Evolutionary conservation across 148 eudicot species (phyloP), one percentile per base, ranked within the genome.

Genomic region (Amaranthus hypochondriacus): DNA sequence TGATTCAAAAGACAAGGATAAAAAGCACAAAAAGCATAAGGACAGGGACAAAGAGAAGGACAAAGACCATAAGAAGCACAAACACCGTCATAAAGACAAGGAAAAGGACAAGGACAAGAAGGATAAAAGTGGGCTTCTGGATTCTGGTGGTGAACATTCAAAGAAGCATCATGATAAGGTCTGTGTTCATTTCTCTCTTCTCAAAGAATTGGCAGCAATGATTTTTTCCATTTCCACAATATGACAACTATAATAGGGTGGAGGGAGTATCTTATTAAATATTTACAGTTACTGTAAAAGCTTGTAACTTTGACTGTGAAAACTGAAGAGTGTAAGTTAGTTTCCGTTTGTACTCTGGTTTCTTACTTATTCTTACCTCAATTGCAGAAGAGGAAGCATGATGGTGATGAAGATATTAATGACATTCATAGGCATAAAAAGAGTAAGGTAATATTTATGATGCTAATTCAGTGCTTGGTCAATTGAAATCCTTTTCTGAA

Each of bases 161-260:
- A 90, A 85, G 81, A 93, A 86, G 76, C 88, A 85, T 75, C 93
- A 87, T 79, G 98, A 95, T 74, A 95, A 95, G 98, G 98, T 92
- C 70, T 67, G 83, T 51, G 48, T 39, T 46, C 66, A 21, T 66
- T 68, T 67, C 48, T 55, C 53, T 39, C 11, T 71, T 66, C 51
- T 77, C 51, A 58, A 60, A 18, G 18, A 18, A 56, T 46, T 46
- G 50, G 47, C 42, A 48, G 18, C 18, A 18, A 18, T 18, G 18
- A 18, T 18, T 18, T 39, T 58, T 58, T 58, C n/a, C 11, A 12
- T 58, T 58, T 58, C 28, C 2, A 9, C 18, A 3, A 7, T 7
- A 14, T 12, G n/a, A 58, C 4, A 3, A 58, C 12, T 43, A 62
- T 62, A 1, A 7, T 3, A 49, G 15, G 49, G 7, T 3, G 3